Base-by-base conservation (phyloP, 2,329 filamentous ascomycete genomes). In the Alternaria sp. region DNA sequence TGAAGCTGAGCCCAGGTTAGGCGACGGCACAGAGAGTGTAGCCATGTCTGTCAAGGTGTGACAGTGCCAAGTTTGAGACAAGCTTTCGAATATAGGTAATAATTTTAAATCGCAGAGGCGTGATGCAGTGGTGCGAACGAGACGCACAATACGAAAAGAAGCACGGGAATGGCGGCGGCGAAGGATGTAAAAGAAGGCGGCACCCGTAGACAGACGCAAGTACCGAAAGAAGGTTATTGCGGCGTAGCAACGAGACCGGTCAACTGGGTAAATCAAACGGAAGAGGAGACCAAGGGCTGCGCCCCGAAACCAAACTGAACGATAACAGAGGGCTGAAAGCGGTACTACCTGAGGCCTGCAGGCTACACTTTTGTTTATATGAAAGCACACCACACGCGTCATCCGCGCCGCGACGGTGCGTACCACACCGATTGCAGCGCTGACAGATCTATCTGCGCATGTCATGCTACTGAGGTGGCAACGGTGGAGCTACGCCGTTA, bases 271-370 rank as follows among this genome's bases (percentile, higher is more conserved):
- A 59, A 63, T 41, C 54, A 60, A 61, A 64, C 53, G 57, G 52
- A 56, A 70, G 66, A 63, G 61, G 56, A 62, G 59, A 53, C 55
- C 54, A 59, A 32, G 52, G 54, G 65, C 65, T 68, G 66, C 67
- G 64, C 68, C 67, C 53, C 65, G 45, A 63, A 70, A 60, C 53
- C 38, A 64, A 63, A 66, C 57, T 50, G 62, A 57, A 63, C 56
- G 64, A 65, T 55, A 60, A 67, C 62, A 63, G 53, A 69, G 69
- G 66, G 66, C 60, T 69, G 68, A 67, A 68, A 59, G 57, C 54
- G 67, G 74, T 76, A 64, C 66, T 51, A 75, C 74, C 65, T 67
- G 62, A 65, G 64, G 68, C 67, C 69, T 74, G 74, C 69, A 75
- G 71, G 67, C 66, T 67, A 66, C 69, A 63, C 54, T 64, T 62